Conservation (phyloP, 2,329 filamentous ascomycete genomes). For the Stagonosporopsis rhizophila region DNA sequence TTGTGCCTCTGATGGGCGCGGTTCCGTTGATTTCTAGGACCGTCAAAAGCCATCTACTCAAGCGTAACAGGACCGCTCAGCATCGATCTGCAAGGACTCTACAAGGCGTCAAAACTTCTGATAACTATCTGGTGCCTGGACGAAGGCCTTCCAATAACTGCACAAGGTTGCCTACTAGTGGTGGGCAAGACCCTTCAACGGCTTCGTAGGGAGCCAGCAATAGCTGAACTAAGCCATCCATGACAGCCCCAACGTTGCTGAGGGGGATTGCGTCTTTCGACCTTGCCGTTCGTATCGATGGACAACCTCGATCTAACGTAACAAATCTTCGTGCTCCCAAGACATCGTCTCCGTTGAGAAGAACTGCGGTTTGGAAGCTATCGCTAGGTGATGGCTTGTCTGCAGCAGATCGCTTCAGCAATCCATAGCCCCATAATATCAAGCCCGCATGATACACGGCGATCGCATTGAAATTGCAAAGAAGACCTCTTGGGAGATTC, state of each 20-base stretch:
- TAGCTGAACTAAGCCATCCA: conserved; percentile 65
- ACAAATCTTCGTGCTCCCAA: conserved; percentile 65
- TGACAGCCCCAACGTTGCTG: conserved; percentile 64
- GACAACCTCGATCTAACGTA: conserved; percentile 61
- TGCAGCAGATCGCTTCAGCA: conserved; percentile 51
- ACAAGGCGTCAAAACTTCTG: neutral
- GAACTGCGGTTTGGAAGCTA: conserved; percentile 32
- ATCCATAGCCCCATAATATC: conserved; percentile 73
- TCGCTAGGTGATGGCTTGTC: conserved; percentile 43
- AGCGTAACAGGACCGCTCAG: neutral
- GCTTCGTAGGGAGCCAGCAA: conserved; percentile 60
- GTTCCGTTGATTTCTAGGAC: neutral
- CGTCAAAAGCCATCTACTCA: neutral
- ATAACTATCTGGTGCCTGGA: conserved; percentile 53
- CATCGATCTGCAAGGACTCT: neutral
- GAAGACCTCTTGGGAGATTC: conserved; percentile 58
- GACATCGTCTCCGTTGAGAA: conserved; percentile 65
- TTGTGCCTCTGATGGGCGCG: neutral
- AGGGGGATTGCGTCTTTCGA: conserved; percentile 47
- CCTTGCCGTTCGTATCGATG: conserved; percentile 54
- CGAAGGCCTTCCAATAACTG: conserved; percentile 68
- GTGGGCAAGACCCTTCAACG: conserved; percentile 52
- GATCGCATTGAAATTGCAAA: conserved; percentile 72
- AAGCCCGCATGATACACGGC: conserved; percentile 73
- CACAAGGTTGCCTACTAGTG: conserved; percentile 72